phyloP scores from a whole-genome alignment of 495 filamentous ascomycete genomes.

The Penicillium arizonense region DNA sequence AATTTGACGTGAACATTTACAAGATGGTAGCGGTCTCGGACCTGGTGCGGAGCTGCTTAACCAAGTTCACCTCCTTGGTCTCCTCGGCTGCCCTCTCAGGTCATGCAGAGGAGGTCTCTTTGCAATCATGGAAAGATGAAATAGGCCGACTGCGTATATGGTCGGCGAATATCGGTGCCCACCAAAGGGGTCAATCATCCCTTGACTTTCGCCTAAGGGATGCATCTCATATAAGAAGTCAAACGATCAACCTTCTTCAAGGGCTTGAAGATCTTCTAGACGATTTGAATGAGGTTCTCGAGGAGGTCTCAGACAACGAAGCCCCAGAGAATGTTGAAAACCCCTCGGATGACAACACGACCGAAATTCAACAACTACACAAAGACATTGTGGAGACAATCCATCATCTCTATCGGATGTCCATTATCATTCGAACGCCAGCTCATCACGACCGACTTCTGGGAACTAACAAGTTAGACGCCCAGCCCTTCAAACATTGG shows the following conservation, averaged over 20 bases:
- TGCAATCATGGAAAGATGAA: slow-evolving; percentile 28
- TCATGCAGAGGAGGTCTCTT: slow-evolving; percentile 5
- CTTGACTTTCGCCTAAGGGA: slow-evolving; percentile 49
- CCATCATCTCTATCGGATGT: background rate
- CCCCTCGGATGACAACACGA: no score
- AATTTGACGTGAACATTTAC: background rate
- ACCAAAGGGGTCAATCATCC: slow-evolving; percentile 38
- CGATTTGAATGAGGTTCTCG: background rate
- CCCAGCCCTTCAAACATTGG: background rate
- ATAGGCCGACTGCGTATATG: slow-evolving; percentile 41
- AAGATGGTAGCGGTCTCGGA: no score
- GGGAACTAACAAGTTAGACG: background rate
- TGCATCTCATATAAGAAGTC: slow-evolving; percentile 38
- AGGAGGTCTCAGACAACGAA: background rate
- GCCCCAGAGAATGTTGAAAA: no score
- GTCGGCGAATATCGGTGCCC: slow-evolving; percentile 47
- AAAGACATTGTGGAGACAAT: background rate
- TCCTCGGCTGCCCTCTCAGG: background rate
- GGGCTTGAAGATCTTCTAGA: background rate
- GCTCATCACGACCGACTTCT: background rate
- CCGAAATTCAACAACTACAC: background rate
- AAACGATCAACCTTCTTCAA: slow-evolving; percentile 11
- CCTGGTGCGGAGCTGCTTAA: no score
- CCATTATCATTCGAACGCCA: background rate
- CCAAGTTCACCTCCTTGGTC: background rate